Evolutionary conservation across 352 stramenopile genomes (phyloP).

Genomic region (Phytophthora foliorum): DNA sequence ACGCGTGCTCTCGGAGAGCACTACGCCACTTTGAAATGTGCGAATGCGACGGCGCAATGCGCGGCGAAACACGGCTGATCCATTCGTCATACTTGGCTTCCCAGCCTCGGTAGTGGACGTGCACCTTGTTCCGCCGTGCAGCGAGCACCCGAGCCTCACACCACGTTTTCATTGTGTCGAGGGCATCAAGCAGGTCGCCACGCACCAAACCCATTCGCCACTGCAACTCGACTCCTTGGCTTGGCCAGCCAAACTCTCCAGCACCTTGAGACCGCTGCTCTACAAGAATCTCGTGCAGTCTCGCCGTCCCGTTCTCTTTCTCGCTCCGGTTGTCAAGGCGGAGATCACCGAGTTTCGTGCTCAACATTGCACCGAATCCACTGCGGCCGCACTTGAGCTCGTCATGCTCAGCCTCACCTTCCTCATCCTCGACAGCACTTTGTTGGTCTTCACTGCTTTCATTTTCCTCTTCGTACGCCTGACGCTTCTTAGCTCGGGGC

Average conservation of each 20-base stretch:
- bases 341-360: conserved; percentile 30
- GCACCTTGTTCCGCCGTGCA: conserved; percentile 31
- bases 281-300: conserved; percentile 29
- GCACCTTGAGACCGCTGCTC: conserved; percentile 17
- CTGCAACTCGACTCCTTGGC: conserved; percentile 17
- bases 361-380: conserved; percentile 4
- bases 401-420: neutral
- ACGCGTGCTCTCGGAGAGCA: conserved; percentile 2
- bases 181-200: conserved; percentile 25
- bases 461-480: neutral
- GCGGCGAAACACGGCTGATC: conserved; percentile 25
- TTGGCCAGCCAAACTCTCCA: conserved; percentile 19
- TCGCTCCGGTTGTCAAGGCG: conserved; percentile 33
- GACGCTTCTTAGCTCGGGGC: conserved; percentile 24
- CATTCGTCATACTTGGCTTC: conserved; percentile 38
- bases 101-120: conserved; percentile 37
- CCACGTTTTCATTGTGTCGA: conserved; percentile 27
- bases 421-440: conserved; percentile 18
- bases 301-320: neutral
- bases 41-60: conserved; percentile 28
- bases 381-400: neutral
- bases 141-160: conserved; percentile 26
- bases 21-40: conserved; percentile 29
- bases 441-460: neutral
- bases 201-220: conserved; percentile 17